Evolutionary conservation across 139 green algal genomes (phyloP).

Genomic region (Chlamydomonas schloesseri): DNA sequence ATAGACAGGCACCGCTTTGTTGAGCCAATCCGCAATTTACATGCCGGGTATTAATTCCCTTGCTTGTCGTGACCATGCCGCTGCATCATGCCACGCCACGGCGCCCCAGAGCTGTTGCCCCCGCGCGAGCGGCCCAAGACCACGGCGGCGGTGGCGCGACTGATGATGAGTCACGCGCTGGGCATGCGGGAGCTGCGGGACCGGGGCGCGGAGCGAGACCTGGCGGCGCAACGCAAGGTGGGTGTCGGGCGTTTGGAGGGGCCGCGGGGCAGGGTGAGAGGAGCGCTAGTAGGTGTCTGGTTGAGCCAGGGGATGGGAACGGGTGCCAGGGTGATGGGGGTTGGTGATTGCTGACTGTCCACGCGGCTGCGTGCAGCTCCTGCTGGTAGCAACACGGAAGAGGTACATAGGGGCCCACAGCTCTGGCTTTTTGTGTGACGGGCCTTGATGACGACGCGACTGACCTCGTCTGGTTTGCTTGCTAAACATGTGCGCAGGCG

Average conservation of each 20-base stretch:
- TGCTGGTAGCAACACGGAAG: no score
- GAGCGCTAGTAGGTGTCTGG: not conserved
- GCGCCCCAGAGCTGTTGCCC: conserved; percentile 56
- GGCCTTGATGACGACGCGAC: not conserved
- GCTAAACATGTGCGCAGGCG: not conserved
- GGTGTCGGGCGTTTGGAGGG: not conserved
- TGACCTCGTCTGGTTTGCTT: not conserved
- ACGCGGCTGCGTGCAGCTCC: no score
- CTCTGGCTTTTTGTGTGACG: no score
- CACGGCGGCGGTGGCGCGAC: conserved; percentile 59
- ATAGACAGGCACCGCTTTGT: no score
- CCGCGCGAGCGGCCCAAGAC: conserved; percentile 62
- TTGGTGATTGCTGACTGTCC: no score
- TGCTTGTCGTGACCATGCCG: no score
- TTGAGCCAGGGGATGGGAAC: no score
- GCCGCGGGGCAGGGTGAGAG: not conserved
- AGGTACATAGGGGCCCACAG: no score
- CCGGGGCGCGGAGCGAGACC: conserved; percentile 49
- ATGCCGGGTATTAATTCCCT: no score
- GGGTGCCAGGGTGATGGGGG: no score
- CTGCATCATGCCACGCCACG: not conserved
- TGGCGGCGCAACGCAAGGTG: conserved; percentile 53
- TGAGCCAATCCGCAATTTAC: no score
- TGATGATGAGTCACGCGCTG: conserved; percentile 60
- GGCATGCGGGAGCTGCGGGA: conserved; percentile 58